A percentile compares a stretch with the other conserved stretches of the same genome.
phyloP scores from a whole-genome alignment of 805 yeast species.

The Hanseniaspora mollemarum region DNA sequence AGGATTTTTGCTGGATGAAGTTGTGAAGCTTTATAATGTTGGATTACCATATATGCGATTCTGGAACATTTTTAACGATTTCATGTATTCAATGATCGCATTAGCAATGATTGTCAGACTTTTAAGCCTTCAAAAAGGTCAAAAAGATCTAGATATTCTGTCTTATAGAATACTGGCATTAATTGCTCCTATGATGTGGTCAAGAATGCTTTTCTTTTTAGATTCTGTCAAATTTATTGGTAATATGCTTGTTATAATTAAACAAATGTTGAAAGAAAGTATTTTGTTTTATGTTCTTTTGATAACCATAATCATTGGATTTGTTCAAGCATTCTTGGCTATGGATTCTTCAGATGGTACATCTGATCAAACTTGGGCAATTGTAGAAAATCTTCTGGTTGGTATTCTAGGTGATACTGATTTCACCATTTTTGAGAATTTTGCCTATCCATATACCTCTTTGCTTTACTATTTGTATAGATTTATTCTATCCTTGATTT shows the following conservation, averaged over 20 bases:
- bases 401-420: slow-evolving; percentile 68
- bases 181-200: slow-evolving; percentile 82
- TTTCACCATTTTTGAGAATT: slow-evolving; percentile 53
- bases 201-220: slow-evolving; percentile 58
- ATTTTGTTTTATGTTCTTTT: slow-evolving; percentile 68
- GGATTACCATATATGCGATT: slow-evolving; percentile 63
- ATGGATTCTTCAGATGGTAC: slow-evolving; percentile 80
- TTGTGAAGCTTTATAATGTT: slow-evolving; percentile 60
- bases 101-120: slow-evolving; percentile 47
- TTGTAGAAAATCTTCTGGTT: slow-evolving; percentile 52
- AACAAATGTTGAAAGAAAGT: slow-evolving; percentile 79
- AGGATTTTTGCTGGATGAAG: slow-evolving; percentile 58
- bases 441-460: slow-evolving; percentile 81
- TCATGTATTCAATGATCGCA: slow-evolving; percentile 46
- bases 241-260: slow-evolving; percentile 73
- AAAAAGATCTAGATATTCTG: slow-evolving; percentile 35
- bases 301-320: slow-evolving; percentile 60
- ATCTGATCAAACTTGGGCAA: slow-evolving; percentile 56
- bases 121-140: slow-evolving; percentile 25
- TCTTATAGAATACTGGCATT: slow-evolving; percentile 63
- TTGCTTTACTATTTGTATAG: slow-evolving; percentile 65
- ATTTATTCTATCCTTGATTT: slow-evolving; percentile 59
- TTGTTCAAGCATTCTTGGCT: slow-evolving; percentile 77
- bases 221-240: slow-evolving; percentile 79
- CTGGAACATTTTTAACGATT: slow-evolving; percentile 68